phyloP scores from a whole-genome alignment of 192 early-diverging fungal genomes.

The Linnemannia hyalina region DNA sequence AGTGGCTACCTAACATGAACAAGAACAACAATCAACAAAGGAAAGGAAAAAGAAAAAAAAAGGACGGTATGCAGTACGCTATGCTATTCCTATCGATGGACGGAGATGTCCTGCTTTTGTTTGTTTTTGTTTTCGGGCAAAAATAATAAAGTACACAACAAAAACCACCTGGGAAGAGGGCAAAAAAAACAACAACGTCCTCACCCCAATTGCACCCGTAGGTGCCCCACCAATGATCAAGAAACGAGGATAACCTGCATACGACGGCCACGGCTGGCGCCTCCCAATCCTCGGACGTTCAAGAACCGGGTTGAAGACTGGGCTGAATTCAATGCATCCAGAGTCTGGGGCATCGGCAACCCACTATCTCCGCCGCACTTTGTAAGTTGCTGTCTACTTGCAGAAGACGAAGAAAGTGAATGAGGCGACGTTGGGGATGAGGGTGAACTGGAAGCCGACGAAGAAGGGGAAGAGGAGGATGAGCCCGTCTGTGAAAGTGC shows the following conservation, averaged over 20 bases:
- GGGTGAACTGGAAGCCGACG: conserved; percentile 21
- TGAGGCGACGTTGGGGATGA: conserved; percentile 26
- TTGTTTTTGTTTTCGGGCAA: not conserved
- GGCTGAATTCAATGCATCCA: conserved; percentile 11
- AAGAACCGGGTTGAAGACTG: conserved; percentile 31
- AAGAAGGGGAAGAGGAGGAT: conserved; percentile 17
- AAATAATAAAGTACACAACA: not conserved
- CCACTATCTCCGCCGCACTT: not conserved
- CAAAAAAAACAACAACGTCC: not conserved
- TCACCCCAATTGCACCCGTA: not conserved
- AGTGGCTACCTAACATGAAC: too few species aligned
- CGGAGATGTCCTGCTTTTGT: too few species aligned
- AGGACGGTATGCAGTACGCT: too few species aligned
- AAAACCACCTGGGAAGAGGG: not conserved
- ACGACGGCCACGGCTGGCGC: conserved; percentile 33
- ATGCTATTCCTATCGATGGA: too few species aligned
- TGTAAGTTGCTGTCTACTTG: not conserved
- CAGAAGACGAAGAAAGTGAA: not conserved
- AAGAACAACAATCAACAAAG: too few species aligned
- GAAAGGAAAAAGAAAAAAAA: too few species aligned
- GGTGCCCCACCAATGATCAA: not conserved
- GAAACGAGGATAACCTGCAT: conserved; percentile 51
- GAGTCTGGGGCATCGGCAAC: conserved; percentile 11
- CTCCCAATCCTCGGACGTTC: conserved; percentile 46
- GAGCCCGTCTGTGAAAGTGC: conserved; percentile 22